Base-by-base conservation (phyloP, 345 rosid species). In the Aurinia saxatilis region DNA sequence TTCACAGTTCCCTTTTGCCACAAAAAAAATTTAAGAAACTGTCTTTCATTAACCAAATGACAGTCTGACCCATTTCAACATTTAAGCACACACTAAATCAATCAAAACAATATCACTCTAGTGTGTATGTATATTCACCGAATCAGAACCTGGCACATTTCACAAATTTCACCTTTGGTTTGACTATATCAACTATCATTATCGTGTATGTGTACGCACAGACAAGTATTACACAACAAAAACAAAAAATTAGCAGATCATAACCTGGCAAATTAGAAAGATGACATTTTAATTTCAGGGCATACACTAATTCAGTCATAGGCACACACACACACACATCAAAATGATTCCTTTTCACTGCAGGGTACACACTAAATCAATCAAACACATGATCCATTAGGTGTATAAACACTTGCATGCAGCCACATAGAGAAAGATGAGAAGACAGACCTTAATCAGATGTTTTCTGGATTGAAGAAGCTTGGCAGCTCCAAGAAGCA, bases 401-500 rank as follows among this genome's bases (percentile, higher is more conserved):
- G 9, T 31, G 25, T 21, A n/a, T n/a, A n/a, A 21, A 21, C 25
- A 21, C 25, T 0, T 5, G n/a, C 8, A 34, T 50, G 25, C 25
- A 21, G 25, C 25, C 25, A 36, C 6, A 16, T 1, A 3, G 10
- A 8, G 23, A 37, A 18, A 55, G 19, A 53, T 21, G 18, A 45
- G 56, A 56, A n/a, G 50, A 57, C 6, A 54, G 56, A 84, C 91
- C 89, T 84, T 81, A 46, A 84, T 34, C 17, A 59, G 50, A 34
- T 81, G 67, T 61, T 39, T 76, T 16, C 63, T 81, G 9, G 57
- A 56, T 9, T 79, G 81, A 41, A 85, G 88, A 65, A 84, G 75
- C 61, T 78, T 85, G 51, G 96, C 90, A 14, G 93, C 93, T 27
- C 86, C 96, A 41, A 85, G 87, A 15, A 88, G 78, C 88, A 84